Evolutionary conservation across 192 early-diverging fungal species (phyloP).

Genomic region (Dispira simplex): DNA sequence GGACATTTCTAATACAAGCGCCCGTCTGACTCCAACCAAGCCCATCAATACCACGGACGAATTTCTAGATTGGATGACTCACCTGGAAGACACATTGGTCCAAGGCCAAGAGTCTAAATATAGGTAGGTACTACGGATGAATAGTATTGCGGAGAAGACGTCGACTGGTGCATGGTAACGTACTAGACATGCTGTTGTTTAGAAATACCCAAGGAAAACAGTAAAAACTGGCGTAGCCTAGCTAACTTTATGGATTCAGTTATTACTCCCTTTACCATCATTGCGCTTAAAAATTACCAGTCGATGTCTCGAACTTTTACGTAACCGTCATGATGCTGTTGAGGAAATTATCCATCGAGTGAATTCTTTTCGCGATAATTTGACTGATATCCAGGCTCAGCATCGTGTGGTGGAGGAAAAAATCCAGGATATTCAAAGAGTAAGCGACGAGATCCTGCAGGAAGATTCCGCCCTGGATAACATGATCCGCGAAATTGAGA

Average conservation of each 20-base stretch:
- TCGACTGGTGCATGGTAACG: too few relatives aligned
- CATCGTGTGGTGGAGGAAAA: constrained; percentile 68
- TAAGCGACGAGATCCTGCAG: constrained; percentile 62
- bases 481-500: constrained; percentile 37
- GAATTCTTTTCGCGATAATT: constrained; percentile 31
- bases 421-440: constrained; percentile 58
- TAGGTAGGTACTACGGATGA: constrained; percentile 27
- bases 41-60: constrained; percentile 79
- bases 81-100: constrained; percentile 67
- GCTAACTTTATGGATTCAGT: too few relatives aligned
- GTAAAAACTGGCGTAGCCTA: too few relatives aligned
- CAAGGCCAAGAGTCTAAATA: constrained; percentile 77
- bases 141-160: too few relatives aligned
- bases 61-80: constrained; percentile 90
- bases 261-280: too few relatives aligned
- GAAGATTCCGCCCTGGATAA: constrained; percentile 25
- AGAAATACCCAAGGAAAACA: too few relatives aligned
- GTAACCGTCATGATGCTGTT: neutral
- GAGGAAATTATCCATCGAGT: constrained; percentile 47
- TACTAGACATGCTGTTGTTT: too few relatives aligned
- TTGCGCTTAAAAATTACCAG: neutral
- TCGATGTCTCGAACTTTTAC: constrained; percentile 7
- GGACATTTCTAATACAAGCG: too few relatives aligned
- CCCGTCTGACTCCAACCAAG: constrained; percentile 14
- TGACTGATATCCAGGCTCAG: constrained; percentile 44